Conservation (phyloP, 2,329 filamentous ascomycete species). For the Penicillium nordicum region DNA sequence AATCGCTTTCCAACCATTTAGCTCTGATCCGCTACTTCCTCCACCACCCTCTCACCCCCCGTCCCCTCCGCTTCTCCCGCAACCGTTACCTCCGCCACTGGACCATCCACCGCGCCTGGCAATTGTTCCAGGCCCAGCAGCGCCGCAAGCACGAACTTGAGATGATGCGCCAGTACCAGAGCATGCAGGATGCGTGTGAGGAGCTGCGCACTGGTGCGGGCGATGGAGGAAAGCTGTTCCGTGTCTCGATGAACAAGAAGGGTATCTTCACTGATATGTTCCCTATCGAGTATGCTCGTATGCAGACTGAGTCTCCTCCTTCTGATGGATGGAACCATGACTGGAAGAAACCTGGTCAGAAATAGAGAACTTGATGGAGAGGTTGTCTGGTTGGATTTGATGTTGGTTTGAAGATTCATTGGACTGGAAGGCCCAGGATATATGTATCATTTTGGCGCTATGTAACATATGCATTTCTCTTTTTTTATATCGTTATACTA, state of each 20-base stretch:
- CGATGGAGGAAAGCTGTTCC: slow-evolving; percentile 64
- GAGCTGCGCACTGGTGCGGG: slow-evolving; percentile 60
- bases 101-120: slow-evolving; percentile 97
- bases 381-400: not conserved
- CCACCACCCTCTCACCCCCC: slow-evolving; percentile 63
- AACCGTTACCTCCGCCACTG: slow-evolving; percentile 88
- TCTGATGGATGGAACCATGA: slow-evolving; percentile 85
- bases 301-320: slow-evolving; percentile 75
- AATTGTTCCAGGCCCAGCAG: slow-evolving; percentile 70
- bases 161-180: slow-evolving; percentile 74
- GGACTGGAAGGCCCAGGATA: slow-evolving; percentile 6
- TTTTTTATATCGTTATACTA: not conserved
- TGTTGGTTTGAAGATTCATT: not conserved
- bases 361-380: slow-evolving; percentile 7
- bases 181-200: slow-evolving; percentile 83
- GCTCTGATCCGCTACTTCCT: slow-evolving; percentile 68
- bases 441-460: slow-evolving; percentile 26
- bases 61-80: slow-evolving; percentile 83
- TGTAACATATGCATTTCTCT: slow-evolving; percentile 25
- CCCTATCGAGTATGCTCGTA: slow-evolving; percentile 78
- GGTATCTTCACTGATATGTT: slow-evolving; percentile 71
- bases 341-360: slow-evolving; percentile 65
- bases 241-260: slow-evolving; percentile 87
- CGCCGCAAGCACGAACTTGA: slow-evolving; percentile 63
- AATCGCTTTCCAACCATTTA: slow-evolving; percentile 29